phyloP scores from a whole-genome alignment of 1,284 basidiomycete genomes.

The Ceratobasidium sp. region DNA sequence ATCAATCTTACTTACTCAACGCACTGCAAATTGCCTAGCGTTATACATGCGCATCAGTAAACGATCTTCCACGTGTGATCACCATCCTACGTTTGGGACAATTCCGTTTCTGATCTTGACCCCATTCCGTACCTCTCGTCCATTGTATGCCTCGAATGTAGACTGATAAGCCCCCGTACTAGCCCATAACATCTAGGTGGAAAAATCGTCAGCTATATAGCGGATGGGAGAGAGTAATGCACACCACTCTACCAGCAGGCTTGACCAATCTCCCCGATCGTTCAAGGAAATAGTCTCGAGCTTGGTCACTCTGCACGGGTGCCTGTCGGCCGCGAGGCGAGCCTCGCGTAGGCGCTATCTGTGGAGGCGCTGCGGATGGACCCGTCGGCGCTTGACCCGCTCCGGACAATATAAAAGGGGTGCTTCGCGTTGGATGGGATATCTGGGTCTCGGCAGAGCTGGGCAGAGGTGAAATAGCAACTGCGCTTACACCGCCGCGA shows the following conservation, averaged over 20 bases:
- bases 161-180: constrained; percentile 3
- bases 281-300: constrained; percentile 22
- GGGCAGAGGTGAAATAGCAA: constrained; percentile 8
- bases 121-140: too few relatives aligned
- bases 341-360: neutral
- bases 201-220: neutral
- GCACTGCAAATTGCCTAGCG: constrained; percentile 14
- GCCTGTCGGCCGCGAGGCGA: neutral
- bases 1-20: neutral
- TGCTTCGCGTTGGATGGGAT: neutral
- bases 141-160: constrained; percentile 17
- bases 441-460: neutral
- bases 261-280: constrained; percentile 19
- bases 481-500: constrained; percentile 17
- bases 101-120: too few relatives aligned
- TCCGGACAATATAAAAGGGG: too few relatives aligned
- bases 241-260: constrained; percentile 11
- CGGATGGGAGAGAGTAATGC: neutral
- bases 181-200: constrained; percentile 9
- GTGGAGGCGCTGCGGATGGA: too few relatives aligned
- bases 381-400: too few relatives aligned
- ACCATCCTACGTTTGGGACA: constrained; percentile 14
- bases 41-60: too few relatives aligned
- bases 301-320: constrained; percentile 14
- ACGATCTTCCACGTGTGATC: too few relatives aligned